Percentiles rank a stretch among this genome's conserved stretches.
Evolutionary conservation across 2,329 filamentous ascomycete genomes (phyloP).

Genomic region (Aureobasidium sp.): DNA sequence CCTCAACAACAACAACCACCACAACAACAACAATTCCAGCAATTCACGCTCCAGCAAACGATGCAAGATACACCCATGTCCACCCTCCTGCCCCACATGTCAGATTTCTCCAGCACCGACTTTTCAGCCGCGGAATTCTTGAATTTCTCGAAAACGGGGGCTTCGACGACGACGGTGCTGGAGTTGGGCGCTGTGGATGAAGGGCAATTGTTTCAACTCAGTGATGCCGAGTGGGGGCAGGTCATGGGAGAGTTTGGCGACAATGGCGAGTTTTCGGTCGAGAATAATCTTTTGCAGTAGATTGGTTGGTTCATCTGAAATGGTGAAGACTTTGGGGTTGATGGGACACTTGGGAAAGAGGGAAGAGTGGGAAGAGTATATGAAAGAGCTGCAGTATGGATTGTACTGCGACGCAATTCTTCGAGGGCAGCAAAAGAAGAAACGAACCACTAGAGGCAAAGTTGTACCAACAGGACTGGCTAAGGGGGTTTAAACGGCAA

Average conservation of each 20-base stretch:
- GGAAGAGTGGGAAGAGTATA: no score
- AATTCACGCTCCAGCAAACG: not conserved
- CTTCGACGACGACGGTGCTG: not conserved
- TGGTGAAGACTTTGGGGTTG: no score
- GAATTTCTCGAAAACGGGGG: not conserved
- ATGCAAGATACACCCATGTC: not conserved
- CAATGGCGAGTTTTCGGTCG: not conserved
- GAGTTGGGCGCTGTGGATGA: constrained; percentile 8
- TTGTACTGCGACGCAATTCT: no score
- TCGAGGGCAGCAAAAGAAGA: not conserved
- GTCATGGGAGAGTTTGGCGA: constrained; percentile 8
- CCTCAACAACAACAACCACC: not conserved
- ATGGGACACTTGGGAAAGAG: no score
- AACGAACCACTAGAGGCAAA: not conserved
- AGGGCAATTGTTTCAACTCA: not conserved
- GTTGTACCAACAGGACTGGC: not conserved
- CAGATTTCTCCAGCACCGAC: not conserved
- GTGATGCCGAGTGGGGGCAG: constrained; percentile 11
- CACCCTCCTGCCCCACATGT: not conserved
- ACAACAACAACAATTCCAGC: not conserved
- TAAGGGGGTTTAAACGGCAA: not conserved
- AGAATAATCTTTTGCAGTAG: not conserved
- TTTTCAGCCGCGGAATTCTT: not conserved
- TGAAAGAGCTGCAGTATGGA: no score
- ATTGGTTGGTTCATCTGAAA: not conserved